Evolutionary conservation across 2,329 filamentous ascomycete genomes (phyloP).

Genomic region (Tolypocladium endophyticum): DNA sequence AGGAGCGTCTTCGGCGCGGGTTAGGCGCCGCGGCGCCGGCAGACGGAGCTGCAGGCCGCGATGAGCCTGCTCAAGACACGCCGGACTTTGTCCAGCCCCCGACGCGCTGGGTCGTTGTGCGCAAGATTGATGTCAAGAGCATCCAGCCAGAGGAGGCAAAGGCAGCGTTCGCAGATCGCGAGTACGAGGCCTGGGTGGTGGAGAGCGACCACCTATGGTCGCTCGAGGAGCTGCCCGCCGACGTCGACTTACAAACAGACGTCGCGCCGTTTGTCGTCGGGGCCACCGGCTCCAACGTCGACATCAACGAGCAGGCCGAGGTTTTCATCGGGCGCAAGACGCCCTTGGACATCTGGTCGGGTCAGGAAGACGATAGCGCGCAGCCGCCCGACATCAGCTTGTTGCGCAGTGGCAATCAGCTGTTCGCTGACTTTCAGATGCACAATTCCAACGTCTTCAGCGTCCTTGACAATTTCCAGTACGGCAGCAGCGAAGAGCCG

Average conservation of each 20-base stretch:
- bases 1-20: constrained; percentile 3
- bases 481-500: constrained; percentile 5
- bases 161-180: background rate
- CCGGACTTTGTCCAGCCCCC: constrained; percentile 14
- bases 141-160: constrained; percentile 3
- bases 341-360: constrained; percentile 3
- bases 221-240: constrained; percentile 17
- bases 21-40: background rate
- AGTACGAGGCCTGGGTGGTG: constrained; percentile 22
- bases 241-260: constrained; percentile 26
- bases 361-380: background rate
- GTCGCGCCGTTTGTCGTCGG: constrained; percentile 25
- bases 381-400: constrained; percentile 5
- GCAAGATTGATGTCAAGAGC: constrained; percentile 13
- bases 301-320: constrained; percentile 27
- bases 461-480: constrained; percentile 27
- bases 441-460: constrained; percentile 31
- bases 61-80: background rate
- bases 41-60: too few relatives aligned
- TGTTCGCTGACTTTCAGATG: constrained; percentile 29
- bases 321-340: constrained; percentile 28
- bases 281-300: constrained; percentile 2
- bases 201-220: constrained; percentile 24
- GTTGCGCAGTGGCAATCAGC: constrained; percentile 16
- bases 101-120: constrained; percentile 26